Evolutionary conservation across 2,329 filamentous ascomycete species (phyloP).

Genomic region (Epichloe coenophiala): DNA sequence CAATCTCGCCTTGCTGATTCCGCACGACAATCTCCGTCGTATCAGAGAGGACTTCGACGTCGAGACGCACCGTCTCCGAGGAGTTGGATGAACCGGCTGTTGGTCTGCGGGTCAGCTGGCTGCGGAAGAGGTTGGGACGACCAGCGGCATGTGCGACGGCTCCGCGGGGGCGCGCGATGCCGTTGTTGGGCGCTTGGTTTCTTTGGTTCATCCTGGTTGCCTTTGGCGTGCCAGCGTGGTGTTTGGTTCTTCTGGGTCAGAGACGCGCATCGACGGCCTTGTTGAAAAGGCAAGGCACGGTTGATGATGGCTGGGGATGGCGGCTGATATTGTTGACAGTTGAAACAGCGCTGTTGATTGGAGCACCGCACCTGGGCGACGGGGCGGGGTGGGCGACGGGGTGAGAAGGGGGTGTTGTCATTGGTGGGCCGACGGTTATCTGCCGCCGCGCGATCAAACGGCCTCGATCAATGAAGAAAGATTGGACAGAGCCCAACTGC

Average conservation of each 20-base stretch:
- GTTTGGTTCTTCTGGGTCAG: not conserved
- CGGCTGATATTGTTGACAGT: no score
- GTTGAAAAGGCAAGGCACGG: no score
- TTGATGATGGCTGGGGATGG: no score
- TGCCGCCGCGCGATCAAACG: no score
- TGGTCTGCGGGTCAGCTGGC: slow-evolving; percentile 43
- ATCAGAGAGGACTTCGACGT: slow-evolving; percentile 31
- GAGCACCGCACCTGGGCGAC: no score
- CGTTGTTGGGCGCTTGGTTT: not conserved
- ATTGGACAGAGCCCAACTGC: no score
- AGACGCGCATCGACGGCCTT: not conserved
- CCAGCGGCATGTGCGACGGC: slow-evolving; percentile 1
- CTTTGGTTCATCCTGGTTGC: slow-evolving; percentile 1
- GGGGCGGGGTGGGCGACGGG: no score
- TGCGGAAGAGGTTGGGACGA: slow-evolving; percentile 41
- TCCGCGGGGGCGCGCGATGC: not conserved
- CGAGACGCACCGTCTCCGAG: slow-evolving; percentile 35
- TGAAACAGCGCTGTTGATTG: no score
- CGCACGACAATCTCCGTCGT: slow-evolving; percentile 47
- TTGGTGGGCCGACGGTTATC: no score
- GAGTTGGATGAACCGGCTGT: slow-evolving; percentile 27
- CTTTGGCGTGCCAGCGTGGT: not conserved
- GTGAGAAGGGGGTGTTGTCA: no score
- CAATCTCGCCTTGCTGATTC: slow-evolving; percentile 48
- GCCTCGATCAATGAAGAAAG: no score